A percentile compares a stretch with the other conserved stretches of the same genome.
Conservation (phyloP, 1,284 basidiomycete species). For the Thelephora terrestris region DNA sequence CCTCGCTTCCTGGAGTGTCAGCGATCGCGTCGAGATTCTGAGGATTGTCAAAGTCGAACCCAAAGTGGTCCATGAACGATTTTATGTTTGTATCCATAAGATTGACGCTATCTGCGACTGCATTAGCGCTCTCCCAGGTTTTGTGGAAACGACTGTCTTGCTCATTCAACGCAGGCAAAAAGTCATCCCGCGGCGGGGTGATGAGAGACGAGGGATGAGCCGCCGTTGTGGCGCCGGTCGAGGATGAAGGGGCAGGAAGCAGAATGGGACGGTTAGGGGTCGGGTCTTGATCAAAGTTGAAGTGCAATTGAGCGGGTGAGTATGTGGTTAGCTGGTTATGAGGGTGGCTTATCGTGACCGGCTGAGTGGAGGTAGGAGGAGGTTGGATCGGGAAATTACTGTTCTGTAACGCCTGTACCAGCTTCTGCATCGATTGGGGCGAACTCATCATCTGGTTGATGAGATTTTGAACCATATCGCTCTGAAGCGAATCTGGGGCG, state of each 20-base stretch:
- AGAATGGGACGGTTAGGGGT: conserved; percentile 8
- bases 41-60: conserved; percentile 35
- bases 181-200: neutral
- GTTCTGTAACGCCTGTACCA: conserved; percentile 48
- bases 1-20: conserved; percentile 2
- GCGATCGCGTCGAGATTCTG: neutral
- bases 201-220: conserved; percentile 16
- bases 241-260: conserved; percentile 4
- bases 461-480: conserved; percentile 49
- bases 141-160: conserved; percentile 36
- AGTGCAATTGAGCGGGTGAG: conserved; percentile 6
- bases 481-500: conserved; percentile 12
- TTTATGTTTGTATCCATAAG: conserved; percentile 65
- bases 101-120: conserved; percentile 67
- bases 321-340: neutral
- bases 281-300: conserved; percentile 10
- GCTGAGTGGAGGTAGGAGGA: conserved; percentile 1
- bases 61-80: conserved; percentile 61
- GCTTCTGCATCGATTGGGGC: conserved; percentile 59
- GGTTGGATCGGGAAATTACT: conserved; percentile 19
- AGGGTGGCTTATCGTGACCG: conserved; percentile 8
- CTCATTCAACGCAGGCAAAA: conserved; percentile 6
- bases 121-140: conserved; percentile 50
- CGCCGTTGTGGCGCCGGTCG: neutral
- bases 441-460: conserved; percentile 51